Percentiles rank a stretch among this genome's conserved stretches.
These are phyloP conservation scores for Tolypocladium album DNA, from an alignment of 2,329 filamentous ascomycete species.

Conservation along the genomic window DNA sequence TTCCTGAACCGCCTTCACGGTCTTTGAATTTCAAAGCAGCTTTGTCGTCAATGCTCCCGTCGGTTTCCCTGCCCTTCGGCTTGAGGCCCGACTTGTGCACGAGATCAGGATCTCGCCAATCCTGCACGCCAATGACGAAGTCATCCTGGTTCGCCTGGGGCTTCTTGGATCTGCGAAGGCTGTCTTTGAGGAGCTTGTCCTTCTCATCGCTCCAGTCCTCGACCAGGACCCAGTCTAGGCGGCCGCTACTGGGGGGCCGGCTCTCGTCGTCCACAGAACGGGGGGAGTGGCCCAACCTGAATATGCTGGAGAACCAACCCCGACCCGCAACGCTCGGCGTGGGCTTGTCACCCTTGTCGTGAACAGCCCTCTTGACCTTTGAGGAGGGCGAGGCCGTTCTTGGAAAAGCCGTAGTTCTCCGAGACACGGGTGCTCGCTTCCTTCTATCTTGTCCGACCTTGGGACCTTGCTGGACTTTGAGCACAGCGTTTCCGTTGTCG, in stretches of 20 bases:
- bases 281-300: constrained; percentile 22
- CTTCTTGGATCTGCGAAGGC: constrained; percentile 16
- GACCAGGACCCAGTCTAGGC: constrained; percentile 61
- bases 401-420: constrained; percentile 11
- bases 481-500: constrained; percentile 46
- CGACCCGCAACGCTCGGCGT: constrained; percentile 7
- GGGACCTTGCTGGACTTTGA: constrained; percentile 41
- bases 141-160: constrained; percentile 22
- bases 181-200: constrained; percentile 30
- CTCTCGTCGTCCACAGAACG: constrained; percentile 36
- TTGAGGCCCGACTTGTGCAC: constrained; percentile 14
- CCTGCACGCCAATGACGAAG: constrained; percentile 76
- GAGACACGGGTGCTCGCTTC: constrained; percentile 20
- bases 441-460: constrained; percentile 22
- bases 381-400: constrained; percentile 3
- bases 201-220: constrained; percentile 54
- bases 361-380: constrained; percentile 16
- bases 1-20: neutral
- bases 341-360: constrained; percentile 11
- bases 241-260: constrained; percentile 61
- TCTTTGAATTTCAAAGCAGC: neutral
- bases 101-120: constrained; percentile 69
- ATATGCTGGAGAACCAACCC: constrained; percentile 35
- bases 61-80: constrained; percentile 1
- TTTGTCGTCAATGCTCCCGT: constrained; percentile 3